A percentile compares a stretch with the other conserved stretches of the same genome.
Evolutionary conservation across 2,329 filamentous ascomycete species (phyloP).

Genomic region (Gaeumannomyces sp.): DNA sequence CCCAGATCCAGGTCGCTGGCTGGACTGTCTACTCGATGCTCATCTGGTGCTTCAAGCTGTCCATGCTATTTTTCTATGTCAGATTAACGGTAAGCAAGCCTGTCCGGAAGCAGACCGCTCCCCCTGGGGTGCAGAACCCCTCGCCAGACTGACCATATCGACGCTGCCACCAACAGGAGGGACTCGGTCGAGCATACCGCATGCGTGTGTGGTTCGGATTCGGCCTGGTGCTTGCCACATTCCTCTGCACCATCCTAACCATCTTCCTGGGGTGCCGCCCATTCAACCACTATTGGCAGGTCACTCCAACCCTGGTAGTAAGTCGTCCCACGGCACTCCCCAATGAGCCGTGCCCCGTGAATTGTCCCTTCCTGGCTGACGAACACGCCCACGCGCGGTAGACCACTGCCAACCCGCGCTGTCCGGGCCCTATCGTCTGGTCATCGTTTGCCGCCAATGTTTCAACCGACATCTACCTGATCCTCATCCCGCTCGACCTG

Average conservation of each 20-base stretch:
- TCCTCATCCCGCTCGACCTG: slow-evolving; percentile 46
- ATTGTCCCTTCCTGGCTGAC: background rate
- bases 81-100: slow-evolving; percentile 33
- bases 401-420: slow-evolving; percentile 38
- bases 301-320: slow-evolving; percentile 34
- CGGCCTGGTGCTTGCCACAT: slow-evolving; percentile 26
- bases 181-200: slow-evolving; percentile 13
- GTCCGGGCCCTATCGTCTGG: slow-evolving; percentile 26
- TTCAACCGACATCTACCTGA: slow-evolving; percentile 46
- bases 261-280: slow-evolving; percentile 30
- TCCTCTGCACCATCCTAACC: slow-evolving; percentile 25
- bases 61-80: slow-evolving; percentile 48
- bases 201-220: slow-evolving; percentile 29
- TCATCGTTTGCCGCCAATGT: slow-evolving; percentile 44
- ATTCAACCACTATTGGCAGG: slow-evolving; percentile 34
- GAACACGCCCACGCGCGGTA: slow-evolving; percentile 13
- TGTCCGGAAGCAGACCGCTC: background rate
- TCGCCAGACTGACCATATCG: background rate
- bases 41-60: slow-evolving; percentile 46
- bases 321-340: slow-evolving; percentile 13
- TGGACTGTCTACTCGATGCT: slow-evolving; percentile 49
- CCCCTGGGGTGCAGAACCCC: background rate
- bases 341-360: too few species aligned
- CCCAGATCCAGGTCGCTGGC: slow-evolving; percentile 44
- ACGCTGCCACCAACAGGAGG: slow-evolving; percentile 9